Evolutionary conservation across 1,284 basidiomycete genomes (phyloP), one percentile per base, ranked within the genome.

Genomic region (Dichomitus squalens): DNA sequence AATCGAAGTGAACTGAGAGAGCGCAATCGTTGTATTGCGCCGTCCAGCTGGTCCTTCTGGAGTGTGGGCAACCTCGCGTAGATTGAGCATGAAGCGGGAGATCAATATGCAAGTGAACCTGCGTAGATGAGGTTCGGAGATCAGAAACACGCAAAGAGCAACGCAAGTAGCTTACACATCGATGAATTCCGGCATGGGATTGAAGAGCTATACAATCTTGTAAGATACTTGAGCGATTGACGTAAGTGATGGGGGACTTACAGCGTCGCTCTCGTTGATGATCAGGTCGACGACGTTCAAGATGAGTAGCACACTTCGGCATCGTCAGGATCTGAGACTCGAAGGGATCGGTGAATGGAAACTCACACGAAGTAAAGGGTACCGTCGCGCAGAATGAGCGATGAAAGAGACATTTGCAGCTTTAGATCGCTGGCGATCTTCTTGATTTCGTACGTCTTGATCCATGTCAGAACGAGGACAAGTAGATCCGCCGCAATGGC

Each of bases 41-140:
- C 16, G 21, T 14, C 36, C 52, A 14, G n/a, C n/a, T n/a, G 48
- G 23, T n/a, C 34, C 35, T 23, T 41, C 29, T 2, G 20, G 29
- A 18, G 52, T 54, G 12, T n/a, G n/a, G n/a, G n/a, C n/a, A n/a
- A 57, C 40, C 44, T 61, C 35, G n/a, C 59, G 61, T 4, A 64
- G 57, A 36, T 60, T 64, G 25, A 64, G 52, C 54, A 64, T 64
- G 51, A 64, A 64, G 20, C 58, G 56, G 12, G 56, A 60, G 29
- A 59, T 57, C 3, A 64, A 57, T 14, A 64, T 57, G 35, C 48
- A 57, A 8, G 60, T 62, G 50, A 62, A 49, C 0, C 60, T 58
- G 39, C 3, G 27, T n/a, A n/a, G n/a, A n/a, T n/a, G n/a, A n/a
- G n/a, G n/a, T n/a, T n/a, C n/a, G n/a, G n/a, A n/a, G n/a, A n/a